Base-by-base conservation (phyloP, 2,329 filamentous ascomycete species). In the Nemania abortiva region DNA sequence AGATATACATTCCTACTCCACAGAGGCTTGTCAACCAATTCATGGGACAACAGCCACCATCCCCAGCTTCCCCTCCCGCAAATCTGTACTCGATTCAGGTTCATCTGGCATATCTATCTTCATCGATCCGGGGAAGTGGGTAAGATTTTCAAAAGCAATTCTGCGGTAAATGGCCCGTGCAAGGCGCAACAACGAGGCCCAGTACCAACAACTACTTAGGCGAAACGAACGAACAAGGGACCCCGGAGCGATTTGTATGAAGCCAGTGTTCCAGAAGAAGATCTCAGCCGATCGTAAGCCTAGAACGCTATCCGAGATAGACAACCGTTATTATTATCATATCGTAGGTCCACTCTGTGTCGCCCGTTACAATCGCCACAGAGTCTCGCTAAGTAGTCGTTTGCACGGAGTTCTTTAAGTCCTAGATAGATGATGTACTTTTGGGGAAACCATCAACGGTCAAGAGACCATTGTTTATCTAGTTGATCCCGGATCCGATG, bases 261-360 rank as follows among this genome's bases (percentile, higher is more conserved):
- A 52, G 55, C 59, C 66, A 57, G 49, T 42, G 63, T 65, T 71
- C 69, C 63, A 71, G 69, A 71, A 64, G 57, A 65, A 34, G 53
- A 63, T 55, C 61, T 53, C 52, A 67, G 63, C 63, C 31, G 56
- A 62, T 37, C 56, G 18, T 49, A 66, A 69, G 67, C 61, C 68
- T 63, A 65, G 66, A 70, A 27, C 20, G 22, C 49, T 52, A 52
- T 52, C 27, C 27, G 55, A 59, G 22, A 39, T 63, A 60, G 49
- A 47, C 22, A 66, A 45, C 63, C 49, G 59, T 67, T 56, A 7
- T 63, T 66, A 64, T 61, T 42, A 42, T 31, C 22, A 54, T 61
- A 54, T 45, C 24, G 24, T 15, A 69, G 59, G 67, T 59, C 67
- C 50, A 57, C 57, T 22, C 47, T 24, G 29, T 66, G 59, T 29